Evolutionary conservation across 1,284 basidiomycete genomes (phyloP), one percentile per base, ranked within the genome.

Genomic region (Cutaneotrichosporon mucoides): DNA sequence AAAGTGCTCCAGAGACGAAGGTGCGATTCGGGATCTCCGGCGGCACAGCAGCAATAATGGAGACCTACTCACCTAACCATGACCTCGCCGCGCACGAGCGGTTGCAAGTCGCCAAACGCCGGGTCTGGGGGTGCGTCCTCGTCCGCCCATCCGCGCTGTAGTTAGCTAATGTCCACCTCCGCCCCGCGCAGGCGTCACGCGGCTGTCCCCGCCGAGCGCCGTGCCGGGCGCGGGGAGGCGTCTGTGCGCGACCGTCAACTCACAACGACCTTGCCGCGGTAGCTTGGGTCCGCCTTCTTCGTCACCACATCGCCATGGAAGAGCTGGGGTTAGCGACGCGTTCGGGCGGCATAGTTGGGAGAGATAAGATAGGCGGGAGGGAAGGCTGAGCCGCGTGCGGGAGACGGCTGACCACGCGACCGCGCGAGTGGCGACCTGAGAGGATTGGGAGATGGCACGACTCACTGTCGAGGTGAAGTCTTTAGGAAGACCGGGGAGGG

Each of bases 11-110:
- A 24, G 24, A 24, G 24, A 24, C 24, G 24, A 24, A 24, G 24
- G 24, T 24, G 24, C 24, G 24, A 24, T 24, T 24, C 24, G 24
- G 24, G 24, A 24, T 24, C 24, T 24, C 24, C 24, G 24, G 24
- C 24, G 24, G 24, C 24, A 24, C 24, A 24, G 24, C 12, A 6
- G 11, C 34, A 15, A 37, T 16, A 40, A 37, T 6, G 7, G 13
- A 7, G 5, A 34, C 15, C 33, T 6, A 50, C 47, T 10, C n/a
- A 56, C 52, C 40, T 36, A 9, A 49, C 34, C 41, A 59, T 48
- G 40, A 93, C 87, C 81, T 94, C 90, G 53, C 88, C 89, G 56
- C 84, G 85, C 15, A 73, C 77, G 15, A 94, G 82, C n/a, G 85
- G 84, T 44, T 89, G 82, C 80, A 89, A 85, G 54, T 92, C 81